Conservation (phyloP, 495 filamentous ascomycete species). For the Pyrenula aspistea region DNA sequence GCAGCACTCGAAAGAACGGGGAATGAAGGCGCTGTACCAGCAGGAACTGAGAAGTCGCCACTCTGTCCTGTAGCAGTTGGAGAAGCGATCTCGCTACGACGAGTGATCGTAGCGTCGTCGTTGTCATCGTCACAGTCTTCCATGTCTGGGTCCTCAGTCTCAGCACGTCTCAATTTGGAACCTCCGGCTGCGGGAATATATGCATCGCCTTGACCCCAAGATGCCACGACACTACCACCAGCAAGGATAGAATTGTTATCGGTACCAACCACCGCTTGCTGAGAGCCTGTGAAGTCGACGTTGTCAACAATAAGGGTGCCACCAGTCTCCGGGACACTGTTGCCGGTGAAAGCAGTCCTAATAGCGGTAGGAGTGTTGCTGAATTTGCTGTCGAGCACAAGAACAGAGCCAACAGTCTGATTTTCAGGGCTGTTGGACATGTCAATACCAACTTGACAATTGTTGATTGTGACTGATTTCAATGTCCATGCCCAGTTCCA, state of each 20-base stretch:
- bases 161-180: constrained; percentile 1
- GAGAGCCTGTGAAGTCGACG: constrained; percentile 56
- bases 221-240: constrained; percentile 58
- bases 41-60: background rate
- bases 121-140: background rate
- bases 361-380: constrained; percentile 63
- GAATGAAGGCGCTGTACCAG: background rate
- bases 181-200: constrained; percentile 35
- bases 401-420: constrained; percentile 67
- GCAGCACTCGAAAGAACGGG: background rate
- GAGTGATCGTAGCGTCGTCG: background rate
- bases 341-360: constrained; percentile 52
- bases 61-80: background rate
- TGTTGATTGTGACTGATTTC: constrained; percentile 70
- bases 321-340: constrained; percentile 51
- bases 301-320: constrained; percentile 79
- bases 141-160: background rate
- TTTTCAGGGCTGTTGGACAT: constrained; percentile 55
- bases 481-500: constrained; percentile 92
- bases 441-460: constrained; percentile 69
- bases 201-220: constrained; percentile 63
- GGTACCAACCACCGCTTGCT: constrained; percentile 36
- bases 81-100: background rate
- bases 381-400: constrained; percentile 71
- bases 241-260: constrained; percentile 47